Evolutionary conservation across 176 grass and related monocot species (phyloP), one percentile per base, ranked within the genome.

Genomic region (Ananas comosus): DNA sequence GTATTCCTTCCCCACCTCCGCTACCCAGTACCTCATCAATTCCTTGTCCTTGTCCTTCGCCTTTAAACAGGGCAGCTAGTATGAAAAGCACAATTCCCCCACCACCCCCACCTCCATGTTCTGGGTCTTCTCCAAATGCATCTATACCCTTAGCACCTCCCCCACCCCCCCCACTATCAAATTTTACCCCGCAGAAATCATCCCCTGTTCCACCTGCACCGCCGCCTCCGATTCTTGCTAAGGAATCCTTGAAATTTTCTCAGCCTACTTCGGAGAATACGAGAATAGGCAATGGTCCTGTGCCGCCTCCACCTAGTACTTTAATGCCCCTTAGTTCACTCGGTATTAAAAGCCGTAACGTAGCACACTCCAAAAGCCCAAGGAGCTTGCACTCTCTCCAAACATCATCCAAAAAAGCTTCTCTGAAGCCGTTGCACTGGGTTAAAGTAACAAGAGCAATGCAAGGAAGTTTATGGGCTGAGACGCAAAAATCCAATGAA

Each of bases 381-480:
- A 91, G 69, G 76, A 76, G 68, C 83, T 65, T 85, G 68, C 79
- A 77, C 64, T 53, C 74, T 22, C 74, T 69, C 72, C 81, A 86
- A 67, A 25, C 64, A 53, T 28, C 72, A 83, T 82, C 79, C 70
- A 96, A 91, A 83, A 96, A 67, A 76, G 78, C 80, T 63, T 80
- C 80, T 57, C 74, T 92, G 68, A 92, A 96, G 70, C 93, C 93
- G 65, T 72, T 96, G 65, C 93, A 96, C 68, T 92, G 88, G 93
- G 80, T 88, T 72, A 96, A 96, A 89, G 93, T 96, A 22, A 85
- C 88, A 83, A 96, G 93, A 87, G 79, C 81, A 18, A 73, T 63
- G 29, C 76, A 89, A 48, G 93, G 92, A 83, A 96, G 93, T 69
- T 87, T 96, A 79, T 96, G 93, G 93, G 93, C 86, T 71, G 93